A percentile compares a stretch with the other conserved stretches of the same genome.
Conservation (phyloP, 768 basidiomycete species). For the Rhizopogon vesiculosus region DNA sequence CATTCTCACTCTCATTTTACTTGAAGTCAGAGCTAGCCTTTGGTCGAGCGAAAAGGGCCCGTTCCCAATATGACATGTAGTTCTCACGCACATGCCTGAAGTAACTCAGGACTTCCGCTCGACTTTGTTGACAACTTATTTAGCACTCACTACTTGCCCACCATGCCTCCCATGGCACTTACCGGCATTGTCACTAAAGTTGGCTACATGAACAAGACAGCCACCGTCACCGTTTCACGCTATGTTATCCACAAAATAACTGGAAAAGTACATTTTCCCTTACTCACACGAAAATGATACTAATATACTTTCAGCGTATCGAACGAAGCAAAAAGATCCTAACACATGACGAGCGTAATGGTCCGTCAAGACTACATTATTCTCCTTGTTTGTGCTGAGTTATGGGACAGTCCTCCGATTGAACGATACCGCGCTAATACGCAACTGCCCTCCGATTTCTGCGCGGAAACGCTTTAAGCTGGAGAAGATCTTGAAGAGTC, state of each 20-base stretch:
- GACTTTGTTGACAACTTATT: too few species aligned
- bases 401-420: constrained; percentile 48
- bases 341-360: constrained; percentile 67
- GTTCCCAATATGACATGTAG: neutral
- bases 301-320: constrained; percentile 45
- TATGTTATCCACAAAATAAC: constrained; percentile 68
- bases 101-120: too few species aligned
- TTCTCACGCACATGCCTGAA: neutral
- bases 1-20: too few species aligned
- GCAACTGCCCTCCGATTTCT: constrained; percentile 78
- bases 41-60: too few species aligned
- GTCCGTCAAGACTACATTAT: constrained; percentile 36
- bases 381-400: constrained; percentile 4
- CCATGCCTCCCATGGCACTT: constrained; percentile 77
- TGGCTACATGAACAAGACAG: constrained; percentile 82
- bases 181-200: constrained; percentile 74
- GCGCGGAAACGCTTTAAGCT: constrained; percentile 74
- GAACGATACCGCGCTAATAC: constrained; percentile 72
- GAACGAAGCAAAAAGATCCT: constrained; percentile 76
- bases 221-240: constrained; percentile 76
- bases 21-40: too few species aligned
- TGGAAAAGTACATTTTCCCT: constrained; percentile 55
- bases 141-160: constrained; percentile 4
- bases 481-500: constrained; percentile 63
- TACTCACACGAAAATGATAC: neutral